Percentiles rank a stretch among this genome's conserved stretches.
Conservation (phyloP, 495 filamentous ascomycete species). For the Penicillium coprophilum region DNA sequence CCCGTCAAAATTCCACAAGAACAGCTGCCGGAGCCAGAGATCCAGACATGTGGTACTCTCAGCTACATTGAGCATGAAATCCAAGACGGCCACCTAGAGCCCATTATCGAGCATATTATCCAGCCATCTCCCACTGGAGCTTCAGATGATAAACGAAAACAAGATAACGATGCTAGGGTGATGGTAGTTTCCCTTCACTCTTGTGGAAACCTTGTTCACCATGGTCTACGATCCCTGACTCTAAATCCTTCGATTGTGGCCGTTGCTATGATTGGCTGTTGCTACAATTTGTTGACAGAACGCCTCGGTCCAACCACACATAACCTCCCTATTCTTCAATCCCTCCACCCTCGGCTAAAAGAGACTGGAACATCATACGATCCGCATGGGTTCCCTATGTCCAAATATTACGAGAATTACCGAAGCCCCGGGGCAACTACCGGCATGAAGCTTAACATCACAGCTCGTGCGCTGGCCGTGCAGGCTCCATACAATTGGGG, state of each 20-base stretch:
- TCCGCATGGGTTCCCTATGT: slow-evolving; percentile 92
- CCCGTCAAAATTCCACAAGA: slow-evolving; percentile 8
- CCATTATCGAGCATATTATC: slow-evolving; percentile 69
- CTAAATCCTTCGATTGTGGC: slow-evolving; percentile 80
- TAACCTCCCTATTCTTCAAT: slow-evolving; percentile 69
- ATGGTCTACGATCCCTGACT: slow-evolving; percentile 81
- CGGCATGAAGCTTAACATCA: slow-evolving; percentile 90
- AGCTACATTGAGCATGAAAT: slow-evolving; percentile 56
- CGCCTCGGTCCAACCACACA: slow-evolving; percentile 80
- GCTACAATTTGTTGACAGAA: slow-evolving; percentile 95
- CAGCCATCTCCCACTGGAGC: slow-evolving; percentile 15
- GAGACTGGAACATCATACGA: slow-evolving; percentile 66
- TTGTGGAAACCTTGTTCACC: slow-evolving; percentile 95
- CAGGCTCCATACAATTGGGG: slow-evolving; percentile 96
- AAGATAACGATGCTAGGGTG: slow-evolving; percentile 44
- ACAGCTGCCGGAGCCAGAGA: slow-evolving; percentile 32
- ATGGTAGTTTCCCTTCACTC: slow-evolving; percentile 96
- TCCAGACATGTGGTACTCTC: slow-evolving; percentile 35
- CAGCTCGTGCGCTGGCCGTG: slow-evolving; percentile 92
- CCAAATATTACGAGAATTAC: slow-evolving; percentile 63
- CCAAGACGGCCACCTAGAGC: slow-evolving; percentile 66
- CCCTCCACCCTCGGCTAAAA: slow-evolving; percentile 55
- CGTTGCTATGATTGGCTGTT: slow-evolving; percentile 94
- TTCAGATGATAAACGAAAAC: slow-evolving; percentile 8
- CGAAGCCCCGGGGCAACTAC: slow-evolving; percentile 43